Base-by-base conservation (phyloP, 2,329 filamentous ascomycete genomes). In the Penicillium sp. region DNA sequence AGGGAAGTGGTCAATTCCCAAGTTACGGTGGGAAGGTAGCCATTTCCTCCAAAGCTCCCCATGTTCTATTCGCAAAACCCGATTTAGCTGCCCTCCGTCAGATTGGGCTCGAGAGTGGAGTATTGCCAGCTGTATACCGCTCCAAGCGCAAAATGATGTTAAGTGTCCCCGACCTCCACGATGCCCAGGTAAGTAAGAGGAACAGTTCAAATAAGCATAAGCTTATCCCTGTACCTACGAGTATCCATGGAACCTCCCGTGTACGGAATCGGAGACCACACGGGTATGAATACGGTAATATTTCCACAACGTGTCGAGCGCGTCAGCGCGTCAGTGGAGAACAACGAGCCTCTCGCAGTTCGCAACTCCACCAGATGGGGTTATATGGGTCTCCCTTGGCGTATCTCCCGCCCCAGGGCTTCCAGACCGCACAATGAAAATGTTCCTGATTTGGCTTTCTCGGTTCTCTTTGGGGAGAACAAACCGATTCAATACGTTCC, bases 341-440 rank as follows among this genome's bases (percentile, higher is more conserved):
- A 50, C 27, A 16, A 38, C 9, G 49, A 51, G 49, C 43, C 38
- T 50, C 48, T 46, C 41, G n/a, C 39, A 43, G 34, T 7, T 36
- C 38, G 34, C 40, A 34, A 18, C 40, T 45, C 32, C 40, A n/a
- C 24, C 48, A 18, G 42, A 48, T 53, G 31, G 50, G 31, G 44
- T 48, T 53, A 52, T 48, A 52, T 48, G 38, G 50, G 38, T 39
- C 42, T 18, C 38, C 38, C 38, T 40, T 40, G 14, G 29, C 41
- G 36, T 36, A 13, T 36, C n/a, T 44, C 21, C 42, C 48, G 5
- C 31, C 45, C 45, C 45, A 41, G 45, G 42, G 42, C 36, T 47
- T 36, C 43, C 50, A 53, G 52, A 57, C 55, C 55, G 55, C 55
- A 57, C 55, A 57, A 57, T 57, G 48, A 50, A 55, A 45, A 22